Conservation (phyloP, 2,329 filamentous ascomycete species). For the Leptographium radiaticola region DNA sequence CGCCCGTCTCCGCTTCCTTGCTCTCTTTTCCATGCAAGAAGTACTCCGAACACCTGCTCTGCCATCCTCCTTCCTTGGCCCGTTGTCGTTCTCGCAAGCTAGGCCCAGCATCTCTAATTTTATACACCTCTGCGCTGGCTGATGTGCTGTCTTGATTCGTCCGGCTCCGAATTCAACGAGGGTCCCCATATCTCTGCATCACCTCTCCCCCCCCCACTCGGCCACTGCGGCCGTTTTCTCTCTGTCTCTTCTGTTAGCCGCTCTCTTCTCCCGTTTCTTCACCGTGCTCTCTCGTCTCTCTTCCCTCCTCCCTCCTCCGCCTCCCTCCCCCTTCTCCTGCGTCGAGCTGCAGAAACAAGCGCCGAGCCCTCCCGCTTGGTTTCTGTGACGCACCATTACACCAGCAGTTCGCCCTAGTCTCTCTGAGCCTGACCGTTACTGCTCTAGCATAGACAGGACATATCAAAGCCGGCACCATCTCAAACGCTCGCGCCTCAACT, state of each 20-base stretch:
- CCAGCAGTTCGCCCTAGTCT: neutral
- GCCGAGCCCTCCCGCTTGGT: neutral
- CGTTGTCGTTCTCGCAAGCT: no score
- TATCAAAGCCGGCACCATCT: neutral
- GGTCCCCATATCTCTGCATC: neutral
- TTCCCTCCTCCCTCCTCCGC: neutral
- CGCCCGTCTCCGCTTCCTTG: constrained; percentile 3
- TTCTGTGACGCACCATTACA: neutral
- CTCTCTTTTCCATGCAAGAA: neutral
- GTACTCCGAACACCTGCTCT: neutral
- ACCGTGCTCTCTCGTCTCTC: neutral
- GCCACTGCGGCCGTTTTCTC: constrained; percentile 7
- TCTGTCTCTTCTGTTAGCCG: neutral
- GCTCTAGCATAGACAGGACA: neutral
- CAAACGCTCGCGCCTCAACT: neutral
- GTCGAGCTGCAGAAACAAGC: constrained; percentile 1
- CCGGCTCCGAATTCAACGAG: no score
- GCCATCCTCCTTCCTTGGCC: no score
- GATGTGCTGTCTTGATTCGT: neutral
- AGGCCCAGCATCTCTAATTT: neutral
- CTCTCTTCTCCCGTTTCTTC: neutral
- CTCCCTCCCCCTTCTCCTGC: neutral
- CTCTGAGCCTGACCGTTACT: neutral
- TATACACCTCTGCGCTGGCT: neutral
- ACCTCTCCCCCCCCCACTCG: constrained; percentile 3